Base-by-base conservation (phyloP, 176 grass and related monocot species). In the Musa troglodytarum region DNA sequence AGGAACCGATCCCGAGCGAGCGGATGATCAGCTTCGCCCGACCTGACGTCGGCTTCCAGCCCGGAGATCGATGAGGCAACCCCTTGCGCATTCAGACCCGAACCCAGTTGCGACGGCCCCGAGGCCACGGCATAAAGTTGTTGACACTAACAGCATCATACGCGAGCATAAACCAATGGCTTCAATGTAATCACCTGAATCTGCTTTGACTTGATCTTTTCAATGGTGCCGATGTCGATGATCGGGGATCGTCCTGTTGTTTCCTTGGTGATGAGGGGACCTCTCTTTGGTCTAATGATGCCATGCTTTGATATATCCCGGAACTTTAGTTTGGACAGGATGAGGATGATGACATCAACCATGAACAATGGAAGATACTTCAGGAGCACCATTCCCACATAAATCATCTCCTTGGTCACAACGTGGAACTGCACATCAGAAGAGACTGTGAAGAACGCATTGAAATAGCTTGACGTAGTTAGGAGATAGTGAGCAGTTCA, bases 141-240 rank as follows among this genome's bases (percentile, higher is more conserved):
- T n/a, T n/a, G n/a, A n/a, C n/a, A n/a, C n/a, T n/a, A n/a, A n/a
- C n/a, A n/a, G n/a, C 53, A 63, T 5, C 23, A 1, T 29, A 54
- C 7, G 2, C 53, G 20, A 25, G 24, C 0, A 49, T 17, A 8
- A 63, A 74, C 10, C 15, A 0, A 54, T 26, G 11, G 14, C 61
- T 25, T 25, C 72, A 54, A 57, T 78, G 29, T 53, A 34, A 15
- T 80, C 50, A 90, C 93, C 81, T 85, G 82, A 49, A 90, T 90
- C 78, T 74, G 61, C 11, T 74, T 66, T 16, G 80, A 72, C 51
- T 74, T 88, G 52, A 90, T 96, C 70, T 88, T 81, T 49, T 25
- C 8, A 8, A 64, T 2, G 5, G 93, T 92, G 54, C 93, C 93
- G 66, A 85, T 79, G 70, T 92, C 93, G 73, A 96, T 76, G 7